phyloP scores from a whole-genome alignment of 2,329 filamentous ascomycete species.

The Bipolaris gigantea region DNA sequence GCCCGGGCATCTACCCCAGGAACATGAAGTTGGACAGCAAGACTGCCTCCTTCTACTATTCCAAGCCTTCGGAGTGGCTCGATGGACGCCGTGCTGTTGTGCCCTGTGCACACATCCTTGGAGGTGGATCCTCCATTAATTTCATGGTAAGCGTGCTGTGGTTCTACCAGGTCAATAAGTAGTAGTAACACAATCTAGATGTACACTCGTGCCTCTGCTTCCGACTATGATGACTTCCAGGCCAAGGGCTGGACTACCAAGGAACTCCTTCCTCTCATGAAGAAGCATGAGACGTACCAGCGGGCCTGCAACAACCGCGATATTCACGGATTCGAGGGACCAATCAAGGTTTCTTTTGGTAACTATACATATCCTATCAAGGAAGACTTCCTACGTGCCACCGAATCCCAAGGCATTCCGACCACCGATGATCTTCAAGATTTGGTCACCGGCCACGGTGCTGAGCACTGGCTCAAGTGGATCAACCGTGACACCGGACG shows the following conservation, averaged over 20 bases:
- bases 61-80: conserved; percentile 71
- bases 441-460: conserved; percentile 66
- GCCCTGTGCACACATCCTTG: conserved; percentile 72
- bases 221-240: conserved; percentile 78
- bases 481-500: conserved; percentile 73
- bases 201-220: conserved; percentile 72
- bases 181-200: conserved; percentile 52
- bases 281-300: conserved; percentile 79
- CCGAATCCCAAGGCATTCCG: conserved; percentile 73
- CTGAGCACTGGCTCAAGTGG: conserved; percentile 85
- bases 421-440: conserved; percentile 77
- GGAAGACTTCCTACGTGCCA: conserved; percentile 75
- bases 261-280: conserved; percentile 75
- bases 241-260: conserved; percentile 78
- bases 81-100: conserved; percentile 71
- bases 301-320: conserved; percentile 57
- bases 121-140: conserved; percentile 74
- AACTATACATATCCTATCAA: conserved; percentile 82
- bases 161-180: too few relatives aligned
- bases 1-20: conserved; percentile 73
- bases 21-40: conserved; percentile 83
- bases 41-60: conserved; percentile 81
- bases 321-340: conserved; percentile 75
- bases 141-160: conserved; percentile 61
- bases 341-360: conserved; percentile 78